These are phyloP conservation scores for Phymatotrichopsis omnivora DNA, from an alignment of 2,329 filamentous ascomycete species.

Conservation along the genomic window DNA sequence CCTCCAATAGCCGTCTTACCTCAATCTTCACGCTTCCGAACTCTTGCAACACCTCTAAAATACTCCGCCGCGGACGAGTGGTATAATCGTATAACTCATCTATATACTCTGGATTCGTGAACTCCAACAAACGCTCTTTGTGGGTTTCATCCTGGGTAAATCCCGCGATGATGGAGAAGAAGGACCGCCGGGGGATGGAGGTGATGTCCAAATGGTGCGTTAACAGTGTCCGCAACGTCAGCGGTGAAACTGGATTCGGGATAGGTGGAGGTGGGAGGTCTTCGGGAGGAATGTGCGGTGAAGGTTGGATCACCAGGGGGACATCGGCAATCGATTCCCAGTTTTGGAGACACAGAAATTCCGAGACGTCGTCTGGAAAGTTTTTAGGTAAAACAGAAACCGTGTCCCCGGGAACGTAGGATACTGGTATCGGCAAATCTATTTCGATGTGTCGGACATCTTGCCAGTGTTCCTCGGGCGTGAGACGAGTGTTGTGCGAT, in stretches of 20 bases:
- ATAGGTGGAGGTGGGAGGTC: constrained; percentile 35
- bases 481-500: constrained; percentile 59
- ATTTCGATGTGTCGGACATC: constrained; percentile 78
- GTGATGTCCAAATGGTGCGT: constrained; percentile 80
- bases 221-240: constrained; percentile 65
- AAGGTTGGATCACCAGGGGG: constrained; percentile 41
- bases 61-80: constrained; percentile 76
- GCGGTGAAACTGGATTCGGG: constrained; percentile 33
- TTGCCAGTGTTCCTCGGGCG: constrained; percentile 73
- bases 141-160: constrained; percentile 65
- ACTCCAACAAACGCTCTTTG: constrained; percentile 70
- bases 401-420: constrained; percentile 64
- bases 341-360: constrained; percentile 65
- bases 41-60: constrained; percentile 84
- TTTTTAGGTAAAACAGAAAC: constrained; percentile 81
- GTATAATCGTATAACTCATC: constrained; percentile 97
- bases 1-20: constrained; percentile 56
- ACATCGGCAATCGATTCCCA: constrained; percentile 66
- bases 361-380: constrained; percentile 67
- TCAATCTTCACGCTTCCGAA: constrained; percentile 78
- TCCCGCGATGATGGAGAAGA: constrained; percentile 68
- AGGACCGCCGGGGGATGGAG: constrained; percentile 75
- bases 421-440: constrained; percentile 37
- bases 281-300: constrained; percentile 33
- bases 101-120: constrained; percentile 65